Conservation (phyloP, 2,329 filamentous ascomycete species). For the Knufia fluminis region DNA sequence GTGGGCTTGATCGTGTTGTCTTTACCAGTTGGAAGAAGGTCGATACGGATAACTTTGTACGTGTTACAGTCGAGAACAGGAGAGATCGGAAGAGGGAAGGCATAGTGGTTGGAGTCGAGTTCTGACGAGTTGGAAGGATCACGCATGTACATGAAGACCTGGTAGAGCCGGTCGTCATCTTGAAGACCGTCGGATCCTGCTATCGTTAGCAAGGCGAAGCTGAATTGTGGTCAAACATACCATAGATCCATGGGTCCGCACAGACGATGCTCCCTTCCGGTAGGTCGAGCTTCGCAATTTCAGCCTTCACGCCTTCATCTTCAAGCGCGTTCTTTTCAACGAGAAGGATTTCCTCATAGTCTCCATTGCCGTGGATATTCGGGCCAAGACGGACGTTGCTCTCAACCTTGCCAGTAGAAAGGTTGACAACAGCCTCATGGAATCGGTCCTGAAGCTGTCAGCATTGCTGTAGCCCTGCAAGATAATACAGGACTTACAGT, state of each 20-base stretch:
- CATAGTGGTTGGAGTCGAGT: constrained; percentile 60
- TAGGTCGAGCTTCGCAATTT: constrained; percentile 50
- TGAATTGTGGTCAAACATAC: constrained; percentile 24
- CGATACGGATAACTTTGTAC: constrained; percentile 59
- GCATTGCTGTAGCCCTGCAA: constrained; percentile 3
- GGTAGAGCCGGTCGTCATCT: constrained; percentile 46
- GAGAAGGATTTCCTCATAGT: constrained; percentile 51
- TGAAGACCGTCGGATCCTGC: constrained; percentile 44
- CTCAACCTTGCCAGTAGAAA: constrained; percentile 40
- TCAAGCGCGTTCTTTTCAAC: constrained; percentile 49
- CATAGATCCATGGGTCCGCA: constrained; percentile 63
- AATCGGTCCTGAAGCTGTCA: constrained; percentile 39
- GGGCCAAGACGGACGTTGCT: constrained; percentile 42
- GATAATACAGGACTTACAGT: constrained; percentile 31
- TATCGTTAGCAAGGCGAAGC: background rate
- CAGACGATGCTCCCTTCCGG: constrained; percentile 49
- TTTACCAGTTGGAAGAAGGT: constrained; percentile 57
- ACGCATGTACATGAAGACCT: constrained; percentile 59
- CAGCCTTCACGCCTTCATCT: constrained; percentile 48
- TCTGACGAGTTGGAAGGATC: constrained; percentile 52
- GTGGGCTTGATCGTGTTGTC: constrained; percentile 44
- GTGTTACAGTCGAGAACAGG: constrained; percentile 56
- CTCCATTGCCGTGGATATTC: constrained; percentile 47
- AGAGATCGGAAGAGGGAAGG: constrained; percentile 57
- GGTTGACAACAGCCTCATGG: constrained; percentile 47